These are phyloP conservation scores for Cochlearia excelsa DNA, from an alignment of 345 rosid genomes.

Conservation along the genomic window DNA sequence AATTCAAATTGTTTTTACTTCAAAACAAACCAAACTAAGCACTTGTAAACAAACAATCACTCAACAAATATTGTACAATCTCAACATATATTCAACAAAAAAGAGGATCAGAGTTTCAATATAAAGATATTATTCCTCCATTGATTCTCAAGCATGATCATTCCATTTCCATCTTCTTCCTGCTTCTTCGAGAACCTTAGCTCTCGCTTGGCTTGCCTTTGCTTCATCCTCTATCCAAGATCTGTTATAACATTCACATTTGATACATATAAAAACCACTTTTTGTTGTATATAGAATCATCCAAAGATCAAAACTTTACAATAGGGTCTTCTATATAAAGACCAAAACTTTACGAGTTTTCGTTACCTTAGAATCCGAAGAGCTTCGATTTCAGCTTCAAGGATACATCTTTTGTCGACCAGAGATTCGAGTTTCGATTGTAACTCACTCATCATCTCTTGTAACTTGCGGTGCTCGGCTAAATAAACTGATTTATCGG, in stretches of 20 bases:
- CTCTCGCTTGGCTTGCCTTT: conserved; percentile 79
- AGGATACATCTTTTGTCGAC: conserved; percentile 63
- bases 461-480: conserved; percentile 48
- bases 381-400: conserved; percentile 80
- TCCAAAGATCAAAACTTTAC: conserved; percentile 12
- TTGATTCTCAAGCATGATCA: conserved; percentile 37
- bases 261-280: background rate
- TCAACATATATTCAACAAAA: background rate
- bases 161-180: conserved; percentile 91
- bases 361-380: conserved; percentile 70
- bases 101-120: background rate
- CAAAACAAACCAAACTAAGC: background rate
- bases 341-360: background rate
- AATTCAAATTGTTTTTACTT: background rate
- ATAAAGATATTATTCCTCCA: background rate
- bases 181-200: conserved; percentile 79
- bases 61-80: too few species aligned
- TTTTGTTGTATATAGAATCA: background rate
- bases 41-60: too few species aligned
- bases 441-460: conserved; percentile 42
- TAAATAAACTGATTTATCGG: conserved; percentile 50
- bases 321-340: background rate
- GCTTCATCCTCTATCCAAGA: conserved; percentile 95
- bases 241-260: conserved; percentile 44
- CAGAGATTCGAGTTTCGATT: conserved; percentile 47